These are phyloP conservation scores for Daldinia caldariorum DNA, from an alignment of 495 filamentous ascomycete genomes.

Conservation along the genomic window DNA sequence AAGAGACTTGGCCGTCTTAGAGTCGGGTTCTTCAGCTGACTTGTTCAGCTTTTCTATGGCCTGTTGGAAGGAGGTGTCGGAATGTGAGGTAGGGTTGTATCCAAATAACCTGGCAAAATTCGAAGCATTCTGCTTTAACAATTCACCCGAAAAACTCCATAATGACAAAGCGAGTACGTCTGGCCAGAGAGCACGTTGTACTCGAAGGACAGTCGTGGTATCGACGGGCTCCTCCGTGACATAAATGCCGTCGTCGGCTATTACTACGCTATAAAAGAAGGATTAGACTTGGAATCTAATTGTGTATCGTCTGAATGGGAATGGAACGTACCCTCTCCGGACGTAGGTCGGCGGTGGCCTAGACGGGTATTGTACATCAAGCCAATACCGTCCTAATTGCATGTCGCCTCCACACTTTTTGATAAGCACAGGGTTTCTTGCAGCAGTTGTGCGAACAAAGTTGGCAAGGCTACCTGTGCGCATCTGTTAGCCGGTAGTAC, in stretches of 20 bases:
- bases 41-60: conserved; percentile 48
- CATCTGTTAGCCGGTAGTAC: neutral
- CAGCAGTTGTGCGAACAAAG: conserved; percentile 32
- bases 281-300: conserved; percentile 31
- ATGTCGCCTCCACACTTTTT: conserved; percentile 38
- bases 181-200: conserved; percentile 51
- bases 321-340: conserved; percentile 50
- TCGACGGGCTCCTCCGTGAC: conserved; percentile 48
- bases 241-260: conserved; percentile 48
- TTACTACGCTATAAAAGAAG: conserved; percentile 40
- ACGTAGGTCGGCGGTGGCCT: conserved; percentile 55
- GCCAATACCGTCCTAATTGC: conserved; percentile 47
- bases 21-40: conserved; percentile 27
- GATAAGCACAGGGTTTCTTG: conserved; percentile 21
- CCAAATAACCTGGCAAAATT: conserved; percentile 49
- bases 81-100: conserved; percentile 34
- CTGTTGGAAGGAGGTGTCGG: conserved; percentile 32
- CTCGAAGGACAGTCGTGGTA: conserved; percentile 39
- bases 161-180: conserved; percentile 46
- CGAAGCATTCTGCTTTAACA: conserved; percentile 45
- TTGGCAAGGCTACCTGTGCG: conserved; percentile 47
- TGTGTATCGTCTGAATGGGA: neutral
- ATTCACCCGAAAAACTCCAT: conserved; percentile 48
- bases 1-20: conserved; percentile 24
- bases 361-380: conserved; percentile 54